Percentiles rank a stretch among this genome's conserved stretches.
phyloP scores from a whole-genome alignment of 805 yeast species.

The Candida railenensis region DNA sequence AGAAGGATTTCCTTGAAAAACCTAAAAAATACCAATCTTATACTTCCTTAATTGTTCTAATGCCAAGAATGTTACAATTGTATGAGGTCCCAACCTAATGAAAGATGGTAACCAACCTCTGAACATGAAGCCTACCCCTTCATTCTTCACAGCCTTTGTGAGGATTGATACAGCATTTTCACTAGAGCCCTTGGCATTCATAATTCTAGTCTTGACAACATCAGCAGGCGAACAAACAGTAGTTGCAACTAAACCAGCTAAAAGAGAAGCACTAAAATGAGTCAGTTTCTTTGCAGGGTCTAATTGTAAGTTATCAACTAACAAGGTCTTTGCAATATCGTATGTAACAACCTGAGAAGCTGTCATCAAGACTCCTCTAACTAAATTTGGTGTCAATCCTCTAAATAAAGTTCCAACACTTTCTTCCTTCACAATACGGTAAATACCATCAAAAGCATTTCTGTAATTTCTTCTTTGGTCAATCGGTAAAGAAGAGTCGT shows the following conservation, averaged over 20 bases:
- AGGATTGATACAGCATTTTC: slow-evolving; percentile 53
- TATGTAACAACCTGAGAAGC: slow-evolving; percentile 89
- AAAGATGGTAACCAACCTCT: slow-evolving; percentile 92
- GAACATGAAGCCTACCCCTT: slow-evolving; percentile 80
- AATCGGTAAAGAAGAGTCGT: slow-evolving; percentile 68
- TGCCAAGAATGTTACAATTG: slow-evolving; percentile 66
- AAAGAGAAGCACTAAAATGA: slow-evolving; percentile 73
- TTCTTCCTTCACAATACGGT: slow-evolving; percentile 59
- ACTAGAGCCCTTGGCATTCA: slow-evolving; percentile 57
- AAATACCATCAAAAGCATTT: slow-evolving; percentile 76
- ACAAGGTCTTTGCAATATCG: slow-evolving; percentile 64
- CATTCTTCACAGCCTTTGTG: slow-evolving; percentile 54
- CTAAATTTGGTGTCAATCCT: slow-evolving; percentile 75
- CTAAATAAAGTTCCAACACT: slow-evolving; percentile 59
- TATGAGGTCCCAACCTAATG: slow-evolving; percentile 81
- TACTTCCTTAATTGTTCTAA: slow-evolving; percentile 62
- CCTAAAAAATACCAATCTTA: slow-evolving; percentile 45
- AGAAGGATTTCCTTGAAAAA: too few species aligned
- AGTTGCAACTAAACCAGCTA: slow-evolving; percentile 87
- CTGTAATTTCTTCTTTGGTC: slow-evolving; percentile 69
- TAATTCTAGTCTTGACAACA: slow-evolving; percentile 83
- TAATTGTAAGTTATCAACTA: slow-evolving; percentile 50
- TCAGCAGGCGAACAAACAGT: slow-evolving; percentile 93
- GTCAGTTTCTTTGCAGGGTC: slow-evolving; percentile 65
- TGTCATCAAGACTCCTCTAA: slow-evolving; percentile 84